Conservation (phyloP, 257 asterid species). For the Anisodus acutangulus region DNA sequence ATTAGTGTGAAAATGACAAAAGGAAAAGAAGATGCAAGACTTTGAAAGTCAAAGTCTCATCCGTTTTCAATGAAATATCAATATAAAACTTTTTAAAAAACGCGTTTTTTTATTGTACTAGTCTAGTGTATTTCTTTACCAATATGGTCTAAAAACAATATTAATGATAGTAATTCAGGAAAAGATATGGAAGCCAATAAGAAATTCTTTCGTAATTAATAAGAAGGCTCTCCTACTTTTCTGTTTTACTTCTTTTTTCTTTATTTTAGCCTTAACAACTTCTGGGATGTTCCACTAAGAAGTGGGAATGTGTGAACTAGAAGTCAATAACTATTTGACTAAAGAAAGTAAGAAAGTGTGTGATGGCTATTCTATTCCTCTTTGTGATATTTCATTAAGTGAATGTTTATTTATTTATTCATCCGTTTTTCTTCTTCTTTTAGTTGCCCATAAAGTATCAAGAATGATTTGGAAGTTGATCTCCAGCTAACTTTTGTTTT, state of each 20-base stretch:
- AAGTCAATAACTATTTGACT: background rate
- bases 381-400: background rate
- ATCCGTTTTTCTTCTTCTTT: background rate
- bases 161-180: too few species aligned
- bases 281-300: background rate
- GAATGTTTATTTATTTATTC: background rate
- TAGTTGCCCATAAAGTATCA: background rate
- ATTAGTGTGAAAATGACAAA: background rate
- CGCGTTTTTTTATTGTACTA: too few species aligned
- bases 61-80: background rate
- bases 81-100: too few species aligned
- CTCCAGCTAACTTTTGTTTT: background rate
- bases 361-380: background rate
- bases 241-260: background rate
- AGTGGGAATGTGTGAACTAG: background rate
- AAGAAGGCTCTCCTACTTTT: background rate
- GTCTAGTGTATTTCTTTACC: too few species aligned
- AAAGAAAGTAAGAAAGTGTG: background rate
- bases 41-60: background rate
- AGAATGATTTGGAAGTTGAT: background rate
- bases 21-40: constrained; percentile 14
- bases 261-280: background rate
- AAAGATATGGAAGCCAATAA: background rate
- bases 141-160: too few species aligned
- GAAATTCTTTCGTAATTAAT: background rate